Evolutionary conservation across 768 basidiomycete species (phyloP), one percentile per base, ranked within the genome.

Genomic region (Podaxis sp.): DNA sequence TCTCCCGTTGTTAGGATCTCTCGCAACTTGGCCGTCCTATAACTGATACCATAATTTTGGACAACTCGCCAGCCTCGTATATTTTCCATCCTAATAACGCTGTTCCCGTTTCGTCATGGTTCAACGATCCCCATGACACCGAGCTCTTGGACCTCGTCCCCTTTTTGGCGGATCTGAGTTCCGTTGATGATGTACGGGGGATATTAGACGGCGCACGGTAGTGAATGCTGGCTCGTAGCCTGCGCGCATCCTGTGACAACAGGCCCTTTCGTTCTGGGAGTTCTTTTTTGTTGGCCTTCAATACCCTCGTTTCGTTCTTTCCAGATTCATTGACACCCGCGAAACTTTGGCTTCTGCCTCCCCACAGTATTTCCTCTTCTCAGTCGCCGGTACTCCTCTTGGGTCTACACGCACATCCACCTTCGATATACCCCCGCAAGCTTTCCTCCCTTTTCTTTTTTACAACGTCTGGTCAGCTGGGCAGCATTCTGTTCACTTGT

Each of bases 51-150:
- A 98, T 98, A 70, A 99, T 99, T 76, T 84, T 99, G 67, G 97
- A 98, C 77, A 99, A 98, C 73, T 98, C 96, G 27, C 97, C 97
- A 14, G 97, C 97, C 11, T 97, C 93, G 11, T 99, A 98, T 74
- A 96, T 98, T 62, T 99, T 99, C 83, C 96, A 99, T 71, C 95
- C 95, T 14, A 95, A 97, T 77, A 98, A 98, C 71, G 97, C 97
- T 40, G 96, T 98, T 4, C 97, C 97, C 11, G 95, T 99, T 62
- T 98, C 96, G 46, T 95, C 93, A 60, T 99, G 97, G 97, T 99
- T 99, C 79, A 98, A 98, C 73, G 95, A 95, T 74, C 95, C 95
- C 9, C 96, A 98, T 68, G 96, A 98, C 71, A 96, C 95, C 50
- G 96, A 98, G 72, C 82, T 99, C 64, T 97, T 93, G 42, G 96